Evolutionary conservation across 805 yeast genomes (phyloP).

Genomic region (Metschnikowia lunata): DNA sequence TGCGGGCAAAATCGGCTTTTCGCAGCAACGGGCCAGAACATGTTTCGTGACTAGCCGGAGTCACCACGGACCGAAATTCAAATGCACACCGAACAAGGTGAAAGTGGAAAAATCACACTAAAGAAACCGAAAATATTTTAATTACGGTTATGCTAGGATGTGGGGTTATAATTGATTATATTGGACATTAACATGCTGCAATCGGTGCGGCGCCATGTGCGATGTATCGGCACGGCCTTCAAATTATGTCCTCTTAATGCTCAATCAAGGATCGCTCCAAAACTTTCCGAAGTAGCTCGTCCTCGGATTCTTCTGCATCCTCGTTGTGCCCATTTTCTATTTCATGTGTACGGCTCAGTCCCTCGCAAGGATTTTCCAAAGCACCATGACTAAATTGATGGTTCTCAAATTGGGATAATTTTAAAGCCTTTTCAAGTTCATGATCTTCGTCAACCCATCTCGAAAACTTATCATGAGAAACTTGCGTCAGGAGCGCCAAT

Average conservation of each 20-base stretch:
- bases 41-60: too few species aligned
- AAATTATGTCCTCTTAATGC: slow-evolving; percentile 3
- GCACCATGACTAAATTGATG: slow-evolving; percentile 10
- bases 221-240: neutral
- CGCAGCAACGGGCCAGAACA: too few species aligned
- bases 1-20: too few species aligned
- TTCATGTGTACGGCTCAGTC: slow-evolving; percentile 3
- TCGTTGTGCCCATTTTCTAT: neutral
- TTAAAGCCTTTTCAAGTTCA: slow-evolving; percentile 2
- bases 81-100: too few species aligned
- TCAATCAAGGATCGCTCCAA: slow-evolving; percentile 20
- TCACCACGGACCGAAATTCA: too few species aligned
- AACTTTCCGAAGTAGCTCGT: slow-evolving; percentile 17
- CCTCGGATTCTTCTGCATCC: slow-evolving; percentile 10
- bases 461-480: neutral
- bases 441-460: neutral
- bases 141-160: too few species aligned
- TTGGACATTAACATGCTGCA: too few species aligned
- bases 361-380: neutral
- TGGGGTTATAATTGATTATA: too few species aligned
- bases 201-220: too few species aligned
- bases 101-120: too few species aligned
- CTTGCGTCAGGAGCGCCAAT: slow-evolving; percentile 9
- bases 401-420: slow-evolving; percentile 5
- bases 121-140: too few species aligned